Evolutionary conservation across 169 alveolate species (phyloP).

Genomic region (Miamiensis avidus): DNA sequence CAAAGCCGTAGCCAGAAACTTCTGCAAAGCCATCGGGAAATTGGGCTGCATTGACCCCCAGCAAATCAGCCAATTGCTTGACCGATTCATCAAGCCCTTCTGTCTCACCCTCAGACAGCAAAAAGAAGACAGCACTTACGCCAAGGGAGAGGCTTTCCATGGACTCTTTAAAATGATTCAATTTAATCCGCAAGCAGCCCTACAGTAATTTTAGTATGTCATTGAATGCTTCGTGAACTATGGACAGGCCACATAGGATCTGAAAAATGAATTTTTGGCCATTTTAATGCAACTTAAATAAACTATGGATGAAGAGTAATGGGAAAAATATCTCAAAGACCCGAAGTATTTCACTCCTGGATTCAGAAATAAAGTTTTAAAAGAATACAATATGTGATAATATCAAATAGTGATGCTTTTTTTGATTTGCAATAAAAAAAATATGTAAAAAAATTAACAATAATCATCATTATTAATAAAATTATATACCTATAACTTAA

Average conservation of each 20-base stretch:
- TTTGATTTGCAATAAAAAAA: too few relatives aligned
- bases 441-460: too few relatives aligned
- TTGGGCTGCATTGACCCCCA: neutral
- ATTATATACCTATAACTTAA: too few relatives aligned
- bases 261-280: neutral
- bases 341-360: neutral
- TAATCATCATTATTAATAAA: too few relatives aligned
- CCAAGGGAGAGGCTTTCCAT: constrained; percentile 20
- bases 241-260: neutral
- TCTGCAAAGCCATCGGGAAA: neutral
- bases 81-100: constrained; percentile 4
- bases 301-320: neutral
- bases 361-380: neutral
- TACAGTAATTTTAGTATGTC: neutral
- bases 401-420: too few relatives aligned
- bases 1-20: constrained; percentile 11
- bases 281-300: neutral
- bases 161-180: constrained; percentile 15
- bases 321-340: constrained; percentile 4
- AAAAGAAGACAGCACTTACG: neutral
- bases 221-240: constrained; percentile 11
- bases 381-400: neutral
- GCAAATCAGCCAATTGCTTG: neutral
- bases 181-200: neutral
- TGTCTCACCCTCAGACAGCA: constrained; percentile 17